Percentiles rank a stretch among this genome's conserved stretches.
Conservation (phyloP, 345 rosid species). For the Salix purpurea region DNA sequence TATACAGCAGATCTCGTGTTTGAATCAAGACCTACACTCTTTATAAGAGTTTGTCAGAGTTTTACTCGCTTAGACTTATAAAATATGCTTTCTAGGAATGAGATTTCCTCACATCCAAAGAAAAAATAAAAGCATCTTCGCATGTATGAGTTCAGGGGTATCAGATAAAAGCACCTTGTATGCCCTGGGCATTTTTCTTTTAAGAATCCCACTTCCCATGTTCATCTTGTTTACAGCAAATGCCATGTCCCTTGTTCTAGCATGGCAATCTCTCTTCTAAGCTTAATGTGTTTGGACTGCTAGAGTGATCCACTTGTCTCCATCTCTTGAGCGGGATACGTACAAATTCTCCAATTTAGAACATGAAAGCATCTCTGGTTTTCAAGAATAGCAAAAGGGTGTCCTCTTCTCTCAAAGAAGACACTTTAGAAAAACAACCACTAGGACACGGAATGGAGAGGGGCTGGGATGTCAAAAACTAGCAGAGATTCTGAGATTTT, state of each 20-base stretch:
- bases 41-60: no score
- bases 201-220: neutral
- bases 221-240: neutral
- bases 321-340: neutral
- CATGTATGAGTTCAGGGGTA: no score
- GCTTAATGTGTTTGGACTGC: neutral
- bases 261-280: neutral
- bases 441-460: no score
- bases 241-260: neutral
- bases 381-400: neutral
- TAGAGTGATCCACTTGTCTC: neutral
- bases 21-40: no score
- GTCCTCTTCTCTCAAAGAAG: neutral
- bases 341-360: neutral
- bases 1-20: fast-evolving
- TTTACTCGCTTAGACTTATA: no score
- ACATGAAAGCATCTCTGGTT: neutral
- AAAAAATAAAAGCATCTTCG: no score
- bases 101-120: no score
- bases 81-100: fast-evolving
- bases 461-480: neutral
- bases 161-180: neutral
- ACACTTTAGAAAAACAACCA: neutral
- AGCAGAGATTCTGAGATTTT: neutral
- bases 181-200: neutral